These are phyloP conservation scores for Cyclotella atomus DNA, from an alignment of 108 stramenopile species.

Conservation along the genomic window DNA sequence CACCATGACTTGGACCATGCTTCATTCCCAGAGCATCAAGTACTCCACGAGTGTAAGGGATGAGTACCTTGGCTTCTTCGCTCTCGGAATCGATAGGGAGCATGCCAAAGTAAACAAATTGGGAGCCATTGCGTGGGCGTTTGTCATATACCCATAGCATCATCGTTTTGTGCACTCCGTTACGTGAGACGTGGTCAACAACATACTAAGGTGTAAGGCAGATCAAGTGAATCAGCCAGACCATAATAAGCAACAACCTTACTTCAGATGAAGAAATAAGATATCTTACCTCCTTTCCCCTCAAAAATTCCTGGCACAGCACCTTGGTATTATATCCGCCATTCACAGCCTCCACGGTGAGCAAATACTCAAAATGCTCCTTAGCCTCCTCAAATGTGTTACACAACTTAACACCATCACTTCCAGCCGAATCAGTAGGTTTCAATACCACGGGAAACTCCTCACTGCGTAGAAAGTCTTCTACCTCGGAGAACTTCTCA, in stretches of 20 bases:
- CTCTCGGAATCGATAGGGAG: conserved; percentile 66
- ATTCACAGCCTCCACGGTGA: conserved; percentile 88
- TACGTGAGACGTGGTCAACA: conserved; percentile 81
- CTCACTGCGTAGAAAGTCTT: conserved; percentile 68
- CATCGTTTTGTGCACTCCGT: conserved; percentile 91
- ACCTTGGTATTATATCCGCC: conserved; percentile 86
- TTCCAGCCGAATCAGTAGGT: conserved; percentile 93
- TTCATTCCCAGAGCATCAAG: conserved; percentile 82
- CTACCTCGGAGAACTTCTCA: conserved; percentile 66
- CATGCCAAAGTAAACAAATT: conserved; percentile 71
- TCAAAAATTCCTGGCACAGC: conserved; percentile 89
- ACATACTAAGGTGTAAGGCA: conserved; percentile 63
- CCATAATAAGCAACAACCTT: too few relatives aligned
- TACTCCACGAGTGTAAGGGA: conserved; percentile 83
- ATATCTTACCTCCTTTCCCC: conserved; percentile 68
- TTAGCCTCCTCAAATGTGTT: conserved; percentile 85
- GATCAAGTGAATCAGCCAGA: too few relatives aligned
- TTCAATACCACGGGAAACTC: conserved; percentile 86
- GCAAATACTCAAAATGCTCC: conserved; percentile 85
- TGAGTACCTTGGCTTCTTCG: conserved; percentile 79
- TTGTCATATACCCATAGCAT: conserved; percentile 97
- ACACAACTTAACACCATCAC: conserved; percentile 94
- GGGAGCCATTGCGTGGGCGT: conserved; percentile 74
- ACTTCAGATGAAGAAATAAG: too few relatives aligned
- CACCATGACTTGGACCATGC: conserved; percentile 59